Base-by-base conservation (phyloP, 306 rosid genomes). In the Acacia acuminata region DNA sequence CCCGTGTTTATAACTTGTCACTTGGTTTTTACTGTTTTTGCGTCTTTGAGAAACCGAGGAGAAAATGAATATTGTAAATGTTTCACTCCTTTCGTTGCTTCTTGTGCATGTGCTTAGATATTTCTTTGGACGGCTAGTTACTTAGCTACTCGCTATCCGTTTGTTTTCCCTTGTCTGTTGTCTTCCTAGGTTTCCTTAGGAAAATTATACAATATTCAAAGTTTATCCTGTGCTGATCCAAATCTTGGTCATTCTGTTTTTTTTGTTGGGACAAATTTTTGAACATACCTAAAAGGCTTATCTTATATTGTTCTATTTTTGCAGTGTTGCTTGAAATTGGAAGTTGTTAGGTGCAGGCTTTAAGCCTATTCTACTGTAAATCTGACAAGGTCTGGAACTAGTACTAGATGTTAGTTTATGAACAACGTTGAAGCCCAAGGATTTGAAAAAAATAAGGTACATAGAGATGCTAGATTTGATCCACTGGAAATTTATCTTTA, bases 21-120 rank as follows among this genome's bases (percentile, higher is more conserved):
- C 11, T 13, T 3, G 8, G 43, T 48, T 73, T 48, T 36, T 47
- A 27, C 64, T 30, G 78, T 85, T 84, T 88, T 71, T 81, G 40
- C 76, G 40, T 79, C n/a, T 25, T 68, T 78, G 86, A 77, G 84
- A 67, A 76, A 78, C 76, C 53, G 47, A 65, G 77, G 42, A 74
- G 82, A 79, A 25, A 53, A 22, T 44, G 83, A 12, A 38, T 30
- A 16, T 36, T 47, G 50, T 34, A 47, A n/a, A n/a, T n/a, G n/a
- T n/a, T n/a, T n/a, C n/a, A n/a, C n/a, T n/a, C n/a, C n/a, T n/a
- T n/a, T n/a, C n/a, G n/a, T n/a, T n/a, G n/a, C n/a, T n/a, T n/a
- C n/a, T 66, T 45, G 20, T 6, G 38, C 17, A 50, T 47, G 8
- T 9, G 48, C 44, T 73, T 17, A 25, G 20, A 14, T 72, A 25